Percentiles rank a stretch among this genome's conserved stretches.
Conservation (phyloP, 805 yeast genomes). For the Starmerella kuoi region DNA sequence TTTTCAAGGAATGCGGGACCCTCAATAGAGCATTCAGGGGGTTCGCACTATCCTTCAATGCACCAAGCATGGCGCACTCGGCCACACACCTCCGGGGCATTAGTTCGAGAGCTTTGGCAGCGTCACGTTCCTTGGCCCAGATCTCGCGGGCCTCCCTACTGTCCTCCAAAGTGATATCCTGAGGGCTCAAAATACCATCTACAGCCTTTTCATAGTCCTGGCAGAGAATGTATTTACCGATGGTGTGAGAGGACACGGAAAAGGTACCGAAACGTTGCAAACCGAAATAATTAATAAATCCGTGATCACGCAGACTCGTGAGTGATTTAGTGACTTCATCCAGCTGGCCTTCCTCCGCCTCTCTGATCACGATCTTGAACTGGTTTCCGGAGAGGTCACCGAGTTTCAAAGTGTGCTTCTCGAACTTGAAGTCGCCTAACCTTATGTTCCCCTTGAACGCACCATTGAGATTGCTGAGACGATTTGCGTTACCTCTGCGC, state of each 20-base stretch:
- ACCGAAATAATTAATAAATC: slow-evolving; percentile 93
- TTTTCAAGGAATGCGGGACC: slow-evolving; percentile 80
- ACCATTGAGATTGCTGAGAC: slow-evolving; percentile 65
- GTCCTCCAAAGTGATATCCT: slow-evolving; percentile 69
- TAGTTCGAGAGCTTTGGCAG: slow-evolving; percentile 47
- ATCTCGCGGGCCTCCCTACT: slow-evolving; percentile 69
- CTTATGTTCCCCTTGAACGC: slow-evolving; percentile 57
- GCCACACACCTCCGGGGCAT: slow-evolving; percentile 90
- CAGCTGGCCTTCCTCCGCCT: slow-evolving; percentile 37
- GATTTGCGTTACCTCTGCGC: slow-evolving; percentile 46
- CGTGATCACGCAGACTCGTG: slow-evolving; percentile 46
- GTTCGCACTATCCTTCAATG: slow-evolving; percentile 41
- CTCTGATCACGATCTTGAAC: slow-evolving; percentile 72
- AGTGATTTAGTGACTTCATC: slow-evolving; percentile 38
- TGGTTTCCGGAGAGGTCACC: slow-evolving; percentile 88
- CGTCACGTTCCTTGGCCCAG: slow-evolving; percentile 65
- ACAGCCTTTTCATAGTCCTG: slow-evolving; percentile 73
- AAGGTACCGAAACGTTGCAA: slow-evolving; percentile 97
- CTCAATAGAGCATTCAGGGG: slow-evolving; percentile 73
- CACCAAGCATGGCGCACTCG: slow-evolving; percentile 57
- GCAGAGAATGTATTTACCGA: slow-evolving; percentile 61
- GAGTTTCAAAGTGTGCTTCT: slow-evolving; percentile 47
- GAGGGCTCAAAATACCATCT: slow-evolving; percentile 70
- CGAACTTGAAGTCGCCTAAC: slow-evolving; percentile 67
- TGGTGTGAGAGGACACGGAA: slow-evolving; percentile 76